phyloP scores from a whole-genome alignment of 306 rosid species.

The Prosopis cineraria region DNA sequence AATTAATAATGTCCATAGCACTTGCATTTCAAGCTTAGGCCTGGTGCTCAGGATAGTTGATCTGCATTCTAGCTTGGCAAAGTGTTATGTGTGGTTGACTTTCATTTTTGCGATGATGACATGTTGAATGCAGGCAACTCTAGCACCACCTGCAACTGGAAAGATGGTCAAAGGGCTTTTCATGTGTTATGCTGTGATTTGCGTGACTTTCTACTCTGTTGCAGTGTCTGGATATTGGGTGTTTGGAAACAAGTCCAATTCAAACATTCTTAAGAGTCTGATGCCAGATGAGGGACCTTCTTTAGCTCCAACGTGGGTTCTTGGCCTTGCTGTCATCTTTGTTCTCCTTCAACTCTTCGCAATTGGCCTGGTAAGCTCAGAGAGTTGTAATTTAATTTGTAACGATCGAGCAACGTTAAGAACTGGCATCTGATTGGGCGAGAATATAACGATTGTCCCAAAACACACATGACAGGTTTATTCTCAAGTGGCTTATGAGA shows the following conservation, averaged over 20 bases:
- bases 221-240: constrained; percentile 87
- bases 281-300: constrained; percentile 80
- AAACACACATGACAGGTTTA: constrained; percentile 60
- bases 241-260: constrained; percentile 77
- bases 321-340: constrained; percentile 72
- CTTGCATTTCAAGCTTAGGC: not conserved
- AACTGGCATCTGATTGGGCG: not conserved
- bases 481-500: constrained; percentile 99
- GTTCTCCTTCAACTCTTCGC: constrained; percentile 96
- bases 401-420: not conserved
- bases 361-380: constrained; percentile 73
- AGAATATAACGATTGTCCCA: constrained; percentile 24
- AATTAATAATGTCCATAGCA: not conserved
- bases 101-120: constrained; percentile 5
- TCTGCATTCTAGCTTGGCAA: no score
- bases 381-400: not conserved
- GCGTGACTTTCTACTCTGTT: constrained; percentile 75
- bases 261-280: constrained; percentile 72
- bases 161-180: constrained; percentile 92
- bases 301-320: constrained; percentile 87
- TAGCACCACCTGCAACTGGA: constrained; percentile 95
- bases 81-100: not conserved
- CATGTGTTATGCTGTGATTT: constrained; percentile 82
- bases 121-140: constrained; percentile 74
- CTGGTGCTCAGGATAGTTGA: no score